Percentiles rank a stretch among this genome's conserved stretches.
Conservation (phyloP, 2,329 filamentous ascomycete genomes). For the Dichotomopilus funicola region DNA sequence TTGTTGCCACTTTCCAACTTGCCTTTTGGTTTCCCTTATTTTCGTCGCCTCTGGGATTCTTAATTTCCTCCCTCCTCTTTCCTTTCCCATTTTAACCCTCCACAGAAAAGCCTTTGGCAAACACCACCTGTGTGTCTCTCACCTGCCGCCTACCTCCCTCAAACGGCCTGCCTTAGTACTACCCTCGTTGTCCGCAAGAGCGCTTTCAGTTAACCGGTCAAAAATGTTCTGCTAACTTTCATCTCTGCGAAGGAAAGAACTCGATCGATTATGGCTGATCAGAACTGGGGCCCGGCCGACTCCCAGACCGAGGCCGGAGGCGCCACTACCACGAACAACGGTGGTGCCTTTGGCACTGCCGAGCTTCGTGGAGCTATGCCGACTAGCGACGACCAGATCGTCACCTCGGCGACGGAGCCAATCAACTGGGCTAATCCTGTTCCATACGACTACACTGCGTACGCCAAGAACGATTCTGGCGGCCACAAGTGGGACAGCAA, state of each 20-base stretch:
- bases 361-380: constrained; percentile 24
- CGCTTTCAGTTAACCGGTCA: neutral
- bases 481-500: constrained; percentile 42
- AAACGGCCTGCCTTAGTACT: too few relatives aligned
- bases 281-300: constrained; percentile 4
- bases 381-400: constrained; percentile 4
- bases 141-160: too few relatives aligned
- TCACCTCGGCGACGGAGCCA: constrained; percentile 4
- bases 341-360: constrained; percentile 11
- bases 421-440: constrained; percentile 41
- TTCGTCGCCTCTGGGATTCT: too few relatives aligned
- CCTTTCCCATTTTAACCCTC: too few relatives aligned
- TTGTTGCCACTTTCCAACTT: too few relatives aligned
- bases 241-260: neutral
- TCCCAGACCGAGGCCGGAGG: neutral
- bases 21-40: too few relatives aligned
- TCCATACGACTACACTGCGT: constrained; percentile 33
- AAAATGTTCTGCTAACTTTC: neutral
- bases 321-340: neutral
- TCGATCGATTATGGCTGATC: constrained; percentile 10
- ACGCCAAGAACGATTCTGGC: constrained; percentile 13
- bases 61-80: too few relatives aligned
- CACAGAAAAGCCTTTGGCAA: too few relatives aligned
- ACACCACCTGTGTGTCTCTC: too few relatives aligned
- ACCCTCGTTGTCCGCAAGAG: too few relatives aligned